Evolutionary conservation across 1,284 basidiomycete species (phyloP), one percentile per base, ranked within the genome.

Genomic region (Leccinum pallidistipes): DNA sequence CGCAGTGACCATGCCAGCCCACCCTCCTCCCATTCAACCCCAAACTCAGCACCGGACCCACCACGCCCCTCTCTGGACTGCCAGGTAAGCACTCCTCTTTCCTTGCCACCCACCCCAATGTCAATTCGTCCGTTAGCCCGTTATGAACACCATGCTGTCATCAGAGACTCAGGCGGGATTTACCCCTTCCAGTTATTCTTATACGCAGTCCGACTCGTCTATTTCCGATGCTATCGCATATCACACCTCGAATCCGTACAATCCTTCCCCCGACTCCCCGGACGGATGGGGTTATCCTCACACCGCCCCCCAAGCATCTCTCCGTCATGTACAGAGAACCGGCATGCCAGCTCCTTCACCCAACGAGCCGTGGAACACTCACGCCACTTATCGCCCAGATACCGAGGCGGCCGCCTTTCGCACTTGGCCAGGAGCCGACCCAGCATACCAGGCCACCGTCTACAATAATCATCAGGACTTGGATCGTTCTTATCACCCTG

Each of bases 251-350:
- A 56, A 59, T 50, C 27, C 64, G 36, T 78, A 73, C 63, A 63
- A 58, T 50, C 43, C 78, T 12, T 69, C 77, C 14, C 81, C 82
- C 65, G 74, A 73, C 49, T 68, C 78, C 29, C 68, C 77, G 45
- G 75, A 82, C 36, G 71, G 79, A 47, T 87, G 87, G 87, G 79
- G 77, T 16, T 88, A 88, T 68, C 67, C 82, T 21, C 73, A 79
- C 27, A 68, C 79, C 49, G 68, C 70, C 9, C 60, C 81, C 24
- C 72, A 78, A 34, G 75, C 81, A 32, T 78, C 83, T 16, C 80
- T 85, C 64, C 78, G 81, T 24, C 71, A 69, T 43, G 56, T 63
- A 54, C 61, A 59, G 43, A 66, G 74, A 60, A 63, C 62, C 31
- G 66, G 65, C 31, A 61, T 76, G 31, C 62, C 76, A 40, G 65